phyloP scores from a whole-genome alignment of 1,284 basidiomycete genomes.

The Puccinia horiana region DNA sequence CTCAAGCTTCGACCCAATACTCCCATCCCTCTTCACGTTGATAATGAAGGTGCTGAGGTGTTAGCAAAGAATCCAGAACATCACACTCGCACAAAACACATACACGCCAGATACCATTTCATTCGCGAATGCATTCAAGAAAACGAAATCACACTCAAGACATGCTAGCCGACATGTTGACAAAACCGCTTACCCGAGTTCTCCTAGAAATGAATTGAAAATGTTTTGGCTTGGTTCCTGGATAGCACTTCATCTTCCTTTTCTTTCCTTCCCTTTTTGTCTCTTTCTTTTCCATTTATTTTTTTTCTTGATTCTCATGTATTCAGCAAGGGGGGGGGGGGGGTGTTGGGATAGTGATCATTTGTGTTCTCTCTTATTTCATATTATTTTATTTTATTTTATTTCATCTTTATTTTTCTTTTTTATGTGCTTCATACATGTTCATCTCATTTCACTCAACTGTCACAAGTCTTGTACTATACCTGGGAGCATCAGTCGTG shows the following conservation, averaged over 20 bases:
- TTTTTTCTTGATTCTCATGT: background rate
- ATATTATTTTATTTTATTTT: no score
- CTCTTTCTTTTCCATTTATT: background rate
- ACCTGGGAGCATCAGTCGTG: no score
- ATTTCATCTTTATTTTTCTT: no score
- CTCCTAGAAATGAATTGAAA: background rate
- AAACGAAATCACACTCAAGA: constrained; percentile 51
- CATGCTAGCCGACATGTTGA: background rate
- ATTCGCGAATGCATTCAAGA: constrained; percentile 9
- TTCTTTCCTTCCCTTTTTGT: background rate
- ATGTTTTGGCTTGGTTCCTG: constrained; percentile 54
- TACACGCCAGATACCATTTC: constrained; percentile 35
- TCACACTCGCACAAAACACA: constrained; percentile 33
- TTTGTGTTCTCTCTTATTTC: background rate
- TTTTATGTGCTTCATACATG: no score
- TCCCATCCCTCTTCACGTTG: no score
- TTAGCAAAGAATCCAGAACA: constrained; percentile 34
- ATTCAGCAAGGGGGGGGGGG: background rate
- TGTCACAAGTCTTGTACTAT: no score
- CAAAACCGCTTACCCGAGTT: constrained; percentile 14
- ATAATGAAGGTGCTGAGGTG: constrained; percentile 14
- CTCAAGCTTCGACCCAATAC: background rate
- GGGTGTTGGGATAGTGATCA: background rate
- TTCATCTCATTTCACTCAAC: no score
- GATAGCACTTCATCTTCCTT: background rate